These are phyloP conservation scores for Solanum bukasovii DNA, from an alignment of 257 asterid species.

Conservation along the genomic window DNA sequence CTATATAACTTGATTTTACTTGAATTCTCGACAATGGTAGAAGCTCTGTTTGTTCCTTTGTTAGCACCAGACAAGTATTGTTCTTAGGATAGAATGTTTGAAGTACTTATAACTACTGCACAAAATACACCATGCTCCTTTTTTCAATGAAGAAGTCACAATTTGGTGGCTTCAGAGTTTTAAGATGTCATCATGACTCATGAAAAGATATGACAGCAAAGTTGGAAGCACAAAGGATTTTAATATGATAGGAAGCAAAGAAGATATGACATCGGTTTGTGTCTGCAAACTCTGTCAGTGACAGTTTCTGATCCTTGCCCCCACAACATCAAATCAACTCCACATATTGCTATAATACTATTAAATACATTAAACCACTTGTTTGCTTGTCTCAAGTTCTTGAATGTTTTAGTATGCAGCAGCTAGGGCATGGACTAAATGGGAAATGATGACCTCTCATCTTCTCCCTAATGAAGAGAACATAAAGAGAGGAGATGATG, in stretches of 20 bases:
- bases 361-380: background rate
- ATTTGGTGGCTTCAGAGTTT: background rate
- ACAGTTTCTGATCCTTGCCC: background rate
- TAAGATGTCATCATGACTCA: background rate
- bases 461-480: slow-evolving; percentile 71
- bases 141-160: background rate
- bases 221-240: background rate
- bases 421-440: slow-evolving; percentile 93
- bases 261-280: background rate
- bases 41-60: background rate
- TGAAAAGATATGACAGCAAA: background rate
- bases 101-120: background rate
- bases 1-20: background rate
- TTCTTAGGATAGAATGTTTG: background rate
- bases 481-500: slow-evolving; percentile 68
- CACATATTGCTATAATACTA: background rate
- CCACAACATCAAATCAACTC: background rate
- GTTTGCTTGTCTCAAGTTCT: slow-evolving; percentile 11
- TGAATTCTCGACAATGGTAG: background rate
- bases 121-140: background rate
- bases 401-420: slow-evolving; percentile 61
- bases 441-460: slow-evolving; percentile 98
- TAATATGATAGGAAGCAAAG: background rate
- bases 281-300: background rate
- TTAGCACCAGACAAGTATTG: background rate